Conservation (phyloP, 2,329 filamentous ascomycete genomes). For the Ascosphaera aggregata region DNA sequence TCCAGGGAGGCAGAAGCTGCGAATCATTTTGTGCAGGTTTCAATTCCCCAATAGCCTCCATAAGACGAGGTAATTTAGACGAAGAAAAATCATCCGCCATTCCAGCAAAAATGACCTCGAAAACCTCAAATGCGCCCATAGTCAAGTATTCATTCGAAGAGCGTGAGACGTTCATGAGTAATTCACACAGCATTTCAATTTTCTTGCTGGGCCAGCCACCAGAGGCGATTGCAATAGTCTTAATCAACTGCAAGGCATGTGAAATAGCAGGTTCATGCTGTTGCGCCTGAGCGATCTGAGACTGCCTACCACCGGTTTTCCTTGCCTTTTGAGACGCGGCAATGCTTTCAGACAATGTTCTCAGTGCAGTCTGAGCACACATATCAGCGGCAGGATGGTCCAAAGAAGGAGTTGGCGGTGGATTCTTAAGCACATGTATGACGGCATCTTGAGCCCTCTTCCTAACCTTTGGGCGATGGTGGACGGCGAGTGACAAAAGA, state of each 20-base stretch:
- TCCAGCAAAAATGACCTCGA: slow-evolving; percentile 86
- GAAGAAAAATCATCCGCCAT: slow-evolving; percentile 76
- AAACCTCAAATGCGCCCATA: slow-evolving; percentile 90
- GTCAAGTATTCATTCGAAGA: slow-evolving; percentile 90
- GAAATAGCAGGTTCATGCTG: slow-evolving; percentile 64
- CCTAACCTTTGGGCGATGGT: slow-evolving; percentile 77
- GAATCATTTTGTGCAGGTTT: slow-evolving; percentile 85
- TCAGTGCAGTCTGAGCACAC: slow-evolving; percentile 78
- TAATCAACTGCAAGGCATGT: slow-evolving; percentile 77
- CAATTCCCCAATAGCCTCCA: slow-evolving; percentile 80
- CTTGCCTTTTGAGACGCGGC: slow-evolving; percentile 45
- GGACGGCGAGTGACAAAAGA: slow-evolving; percentile 61
- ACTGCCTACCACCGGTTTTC: slow-evolving; percentile 37
- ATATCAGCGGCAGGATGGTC: slow-evolving; percentile 92
- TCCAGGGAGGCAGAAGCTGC: slow-evolving; percentile 85
- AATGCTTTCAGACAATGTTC: slow-evolving; percentile 49
- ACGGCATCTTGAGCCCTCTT: slow-evolving; percentile 84
- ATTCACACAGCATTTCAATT: slow-evolving; percentile 75
- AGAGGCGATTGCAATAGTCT: slow-evolving; percentile 65
- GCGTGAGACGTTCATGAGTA: slow-evolving; percentile 68
- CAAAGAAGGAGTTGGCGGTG: slow-evolving; percentile 72
- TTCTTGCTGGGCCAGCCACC: slow-evolving; percentile 94
- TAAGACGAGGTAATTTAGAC: slow-evolving; percentile 64
- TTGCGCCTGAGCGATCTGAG: slow-evolving; percentile 22
- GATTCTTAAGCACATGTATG: slow-evolving; percentile 56